Evolutionary conservation across 805 yeast genomes (phyloP).

Genomic region (Jamesozyma piceae): DNA sequence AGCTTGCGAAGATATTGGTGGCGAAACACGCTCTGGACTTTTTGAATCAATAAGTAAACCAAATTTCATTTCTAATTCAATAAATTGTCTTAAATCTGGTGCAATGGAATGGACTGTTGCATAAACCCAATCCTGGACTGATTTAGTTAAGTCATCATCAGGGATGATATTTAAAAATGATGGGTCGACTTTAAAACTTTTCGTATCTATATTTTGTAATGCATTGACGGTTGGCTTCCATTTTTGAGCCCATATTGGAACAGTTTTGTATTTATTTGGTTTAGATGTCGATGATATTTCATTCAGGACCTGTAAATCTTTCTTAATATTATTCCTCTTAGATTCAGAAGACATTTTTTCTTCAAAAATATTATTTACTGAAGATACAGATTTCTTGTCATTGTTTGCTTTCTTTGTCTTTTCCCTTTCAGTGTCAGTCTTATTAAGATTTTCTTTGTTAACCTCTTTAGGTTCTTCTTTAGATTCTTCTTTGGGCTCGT

Average conservation of each 20-base stretch:
- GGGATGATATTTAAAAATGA: conserved; percentile 59
- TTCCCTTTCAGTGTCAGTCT: background rate
- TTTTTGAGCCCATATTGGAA: conserved; percentile 80
- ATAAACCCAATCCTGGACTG: conserved; percentile 83
- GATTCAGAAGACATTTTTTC: conserved; percentile 26
- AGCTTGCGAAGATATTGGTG: conserved; percentile 64
- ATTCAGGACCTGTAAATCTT: conserved; percentile 24
- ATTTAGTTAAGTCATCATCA: conserved; percentile 69
- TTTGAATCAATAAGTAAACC: conserved; percentile 61
- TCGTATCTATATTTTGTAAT: conserved; percentile 25
- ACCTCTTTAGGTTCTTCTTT: background rate
- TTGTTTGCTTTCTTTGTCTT: background rate
- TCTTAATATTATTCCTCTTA: conserved; percentile 26
- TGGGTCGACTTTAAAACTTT: conserved; percentile 30
- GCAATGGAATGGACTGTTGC: conserved; percentile 64
- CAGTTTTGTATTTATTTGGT: conserved; percentile 52
- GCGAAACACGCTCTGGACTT: conserved; percentile 49
- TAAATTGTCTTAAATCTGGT: conserved; percentile 40
- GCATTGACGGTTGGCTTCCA: conserved; percentile 43
- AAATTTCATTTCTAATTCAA: conserved; percentile 68
- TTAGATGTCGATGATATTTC: conserved; percentile 32
- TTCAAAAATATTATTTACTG: conserved; percentile 23
- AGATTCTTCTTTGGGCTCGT: background rate
- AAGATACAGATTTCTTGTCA: background rate
- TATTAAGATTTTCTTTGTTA: background rate